Evolutionary conservation across 805 yeast species (phyloP), one percentile per base, ranked within the genome.

Genomic region (Yamadazyma endophytica): DNA sequence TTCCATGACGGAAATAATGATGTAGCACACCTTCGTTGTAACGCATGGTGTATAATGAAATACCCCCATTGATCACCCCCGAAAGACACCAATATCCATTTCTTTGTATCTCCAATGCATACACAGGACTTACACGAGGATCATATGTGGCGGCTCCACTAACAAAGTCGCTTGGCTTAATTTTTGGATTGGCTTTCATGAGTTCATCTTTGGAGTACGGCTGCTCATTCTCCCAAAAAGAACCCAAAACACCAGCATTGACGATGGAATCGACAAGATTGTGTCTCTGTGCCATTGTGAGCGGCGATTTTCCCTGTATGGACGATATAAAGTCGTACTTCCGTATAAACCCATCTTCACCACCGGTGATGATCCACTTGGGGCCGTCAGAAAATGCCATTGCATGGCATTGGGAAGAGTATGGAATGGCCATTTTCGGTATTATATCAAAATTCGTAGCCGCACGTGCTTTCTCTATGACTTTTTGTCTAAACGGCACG

Each of bases 151-250:
- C 64, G 6, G 61, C 42, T 6, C 70, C 72, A 4, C 58, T 39
- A 13, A 45, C 33, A 32, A 64, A 64, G 39, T 64, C 67, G 29
- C 53, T 48, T 5, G 40, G 47, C 29, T 61, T 61, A 25, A 64
- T 35, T 35, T 63, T 64, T 5, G 69, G 64, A 42, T 64, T 62
- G 6, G 33, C 13, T 17, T 39, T 34, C 55, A 40, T 51, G 27
- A 46, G 49, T 37, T 66, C 65, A 36, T 68, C 50, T 39, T 63
- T 64, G 19, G 67, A 58, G 35, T 76, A 63, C 0, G 97, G 97
- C 47, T 88, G 85, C 59, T 92, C 97, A 56, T 92, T 92, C 50
- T 90, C 97, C 96, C 97, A 92, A 61, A 87, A 90, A 0, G 92
- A 81, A 11, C 72, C 52, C 4, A 89, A 59, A 4, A 86, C 80